Evolutionary conservation across 1,284 basidiomycete species (phyloP).

Genomic region (Peniophora sp.): DNA sequence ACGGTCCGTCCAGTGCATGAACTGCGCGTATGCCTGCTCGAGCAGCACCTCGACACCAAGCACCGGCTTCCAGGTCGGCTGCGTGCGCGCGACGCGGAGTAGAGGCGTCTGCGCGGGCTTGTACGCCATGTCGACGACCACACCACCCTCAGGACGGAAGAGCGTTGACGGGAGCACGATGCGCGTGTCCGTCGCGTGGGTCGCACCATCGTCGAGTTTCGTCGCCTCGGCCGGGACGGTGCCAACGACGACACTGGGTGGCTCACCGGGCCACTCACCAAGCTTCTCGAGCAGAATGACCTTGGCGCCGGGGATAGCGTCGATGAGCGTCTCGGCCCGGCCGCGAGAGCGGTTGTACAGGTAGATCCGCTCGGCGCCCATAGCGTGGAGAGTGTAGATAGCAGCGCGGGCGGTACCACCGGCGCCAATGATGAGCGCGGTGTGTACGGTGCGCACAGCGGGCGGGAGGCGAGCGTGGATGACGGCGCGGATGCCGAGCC

Average conservation of each 20-base stretch:
- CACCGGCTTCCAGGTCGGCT: conserved; percentile 59
- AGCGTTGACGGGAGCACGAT: conserved; percentile 53
- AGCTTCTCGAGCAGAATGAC: conserved; percentile 58
- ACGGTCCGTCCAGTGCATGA: conserved; percentile 74
- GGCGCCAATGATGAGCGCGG: conserved; percentile 82
- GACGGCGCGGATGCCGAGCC: conserved; percentile 73
- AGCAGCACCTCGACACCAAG: conserved; percentile 79
- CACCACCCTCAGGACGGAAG: conserved; percentile 42
- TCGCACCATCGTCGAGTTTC: conserved; percentile 20
- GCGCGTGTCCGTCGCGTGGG: conserved; percentile 22
- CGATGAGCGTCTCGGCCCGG: conserved; percentile 65
- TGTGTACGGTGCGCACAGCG: conserved; percentile 27
- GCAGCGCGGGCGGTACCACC: conserved; percentile 92
- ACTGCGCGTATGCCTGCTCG: conserved; percentile 84
- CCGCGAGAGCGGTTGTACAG: conserved; percentile 76
- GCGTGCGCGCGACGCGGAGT: conserved; percentile 44
- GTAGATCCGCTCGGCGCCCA: conserved; percentile 68
- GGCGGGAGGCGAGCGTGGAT: conserved; percentile 33
- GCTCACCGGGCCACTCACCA: conserved; percentile 38
- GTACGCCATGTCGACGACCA: conserved; percentile 91
- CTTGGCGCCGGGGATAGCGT: conserved; percentile 59
- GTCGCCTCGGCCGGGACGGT: conserved; percentile 80
- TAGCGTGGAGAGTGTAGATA: conserved; percentile 74
- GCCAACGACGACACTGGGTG: conserved; percentile 73
- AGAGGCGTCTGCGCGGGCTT: conserved; percentile 73